Evolutionary conservation across 768 basidiomycete species (phyloP), one percentile per base, ranked within the genome.

Genomic region (Hygrophoropsis aurantiaca): DNA sequence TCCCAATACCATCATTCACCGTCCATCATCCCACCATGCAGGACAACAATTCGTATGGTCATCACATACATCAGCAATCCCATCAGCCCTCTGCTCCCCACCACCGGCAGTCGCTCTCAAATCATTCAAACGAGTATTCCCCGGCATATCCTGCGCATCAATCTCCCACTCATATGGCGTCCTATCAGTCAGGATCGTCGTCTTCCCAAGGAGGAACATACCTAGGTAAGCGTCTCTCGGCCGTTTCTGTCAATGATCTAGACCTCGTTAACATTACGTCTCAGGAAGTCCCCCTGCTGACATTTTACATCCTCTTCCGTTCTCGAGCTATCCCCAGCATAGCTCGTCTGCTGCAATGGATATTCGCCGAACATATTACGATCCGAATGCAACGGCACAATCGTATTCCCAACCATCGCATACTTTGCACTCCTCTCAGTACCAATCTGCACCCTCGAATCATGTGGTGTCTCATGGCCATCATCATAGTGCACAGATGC

Each of bases 171-270:
- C 30, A 57, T 23, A 11, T 53, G 42, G 40, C 61, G 44, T 35
- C 57, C 44, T 66, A 66, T 53, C 53, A 57, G 50, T 42, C 64
- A 48, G 55, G 27, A 57, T 54, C 58, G 25, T 27, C 16, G 47
- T 9, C 52, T 60, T 36, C 46, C 64, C 41, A 6, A 9, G 53
- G 52, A 56, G 58, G 37, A 46, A 50, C 46, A 56, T 67, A 38
- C 16, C 36, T 21, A 38, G 36, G 36, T 38, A 16, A 21, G 36
- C 36, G 16, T 38, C 7, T 33, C 21, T 15, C 8, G 27, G 9
- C n/a, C 6, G 13, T 39, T 38, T 36, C 6, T 7, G 21, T 8
- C 20, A 6, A 16, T n/a, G 16, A 38, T 16, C 27, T 20, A 26
- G 26, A 40, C 32, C 19, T 38, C 39, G 18, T 16, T 54, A 47